Evolutionary conservation across 495 filamentous ascomycete species (phyloP).

Genomic region (Pseudevernia furfuracea): DNA sequence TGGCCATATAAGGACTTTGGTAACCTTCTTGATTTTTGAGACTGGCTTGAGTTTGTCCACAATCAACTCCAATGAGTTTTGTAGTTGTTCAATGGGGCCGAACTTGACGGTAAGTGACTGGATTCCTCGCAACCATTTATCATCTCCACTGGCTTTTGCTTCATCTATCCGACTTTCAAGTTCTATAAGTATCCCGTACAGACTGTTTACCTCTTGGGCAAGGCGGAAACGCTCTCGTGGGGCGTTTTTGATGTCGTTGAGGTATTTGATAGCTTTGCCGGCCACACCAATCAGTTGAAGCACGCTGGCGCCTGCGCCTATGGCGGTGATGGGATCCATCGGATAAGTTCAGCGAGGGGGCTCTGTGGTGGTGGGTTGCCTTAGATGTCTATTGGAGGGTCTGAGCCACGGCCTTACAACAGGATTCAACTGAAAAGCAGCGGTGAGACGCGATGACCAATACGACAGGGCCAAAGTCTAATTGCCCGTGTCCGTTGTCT

Average conservation of each 20-base stretch:
- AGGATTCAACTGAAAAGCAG: not conserved
- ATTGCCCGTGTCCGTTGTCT: too few species aligned
- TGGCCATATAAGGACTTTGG: constrained; percentile 26
- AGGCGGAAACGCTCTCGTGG: constrained; percentile 26
- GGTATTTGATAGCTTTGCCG: constrained; percentile 26
- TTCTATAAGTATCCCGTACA: constrained; percentile 25
- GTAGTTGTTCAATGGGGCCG: constrained; percentile 28
- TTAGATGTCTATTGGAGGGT: too few species aligned
- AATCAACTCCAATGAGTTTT: constrained; percentile 26
- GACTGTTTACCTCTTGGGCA: constrained; percentile 24
- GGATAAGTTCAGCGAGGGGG: not conserved
- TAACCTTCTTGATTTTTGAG: constrained; percentile 21
- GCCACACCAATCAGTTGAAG: constrained; percentile 28
- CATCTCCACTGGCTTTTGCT: constrained; percentile 10
- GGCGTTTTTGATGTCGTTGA: constrained; percentile 30
- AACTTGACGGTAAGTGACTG: constrained; percentile 23
- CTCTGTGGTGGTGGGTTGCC: not conserved
- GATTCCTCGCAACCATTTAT: constrained; percentile 24
- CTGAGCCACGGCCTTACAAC: not conserved
- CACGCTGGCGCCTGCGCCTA: constrained; percentile 26
- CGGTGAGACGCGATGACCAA: not conserved
- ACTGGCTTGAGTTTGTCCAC: constrained; percentile 20
- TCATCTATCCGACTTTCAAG: constrained; percentile 26
- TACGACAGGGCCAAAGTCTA: not conserved
- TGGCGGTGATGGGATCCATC: constrained; percentile 14